phyloP scores from a whole-genome alignment of 306 rosid species.

The Cyamopsis tetragonoloba region DNA sequence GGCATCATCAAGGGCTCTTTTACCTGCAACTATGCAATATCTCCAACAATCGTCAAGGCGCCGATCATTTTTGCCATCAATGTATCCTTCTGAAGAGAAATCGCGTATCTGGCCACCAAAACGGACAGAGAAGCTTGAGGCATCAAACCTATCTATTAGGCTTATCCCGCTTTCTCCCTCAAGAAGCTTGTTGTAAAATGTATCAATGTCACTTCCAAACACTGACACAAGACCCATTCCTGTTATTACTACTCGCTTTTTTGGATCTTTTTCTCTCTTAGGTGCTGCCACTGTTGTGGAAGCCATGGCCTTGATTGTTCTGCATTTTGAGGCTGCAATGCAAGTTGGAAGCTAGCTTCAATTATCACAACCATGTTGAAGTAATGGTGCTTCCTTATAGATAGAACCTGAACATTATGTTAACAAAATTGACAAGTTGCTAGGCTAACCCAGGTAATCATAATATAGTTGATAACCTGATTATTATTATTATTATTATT shows the following conservation, averaged over 20 bases:
- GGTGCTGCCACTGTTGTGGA: slow-evolving; percentile 47
- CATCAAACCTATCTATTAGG: slow-evolving; percentile 60
- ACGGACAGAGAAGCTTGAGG: slow-evolving; percentile 51
- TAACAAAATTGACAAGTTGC: not conserved
- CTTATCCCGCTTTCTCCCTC: slow-evolving; percentile 81
- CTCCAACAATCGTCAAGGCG: slow-evolving; percentile 67
- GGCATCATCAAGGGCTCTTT: slow-evolving; percentile 67
- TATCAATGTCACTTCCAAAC: slow-evolving; percentile 56
- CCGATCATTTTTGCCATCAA: slow-evolving; percentile 52
- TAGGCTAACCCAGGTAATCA: not conserved
- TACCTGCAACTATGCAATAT: slow-evolving; percentile 62
- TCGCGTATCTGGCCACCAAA: slow-evolving; percentile 57
- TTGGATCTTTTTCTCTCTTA: slow-evolving; percentile 63
- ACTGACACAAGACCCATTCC: slow-evolving; percentile 76
- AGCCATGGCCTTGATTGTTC: slow-evolving; percentile 42
- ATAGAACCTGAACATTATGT: not conserved
- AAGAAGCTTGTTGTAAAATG: slow-evolving; percentile 54
- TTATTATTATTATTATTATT: too few species aligned
- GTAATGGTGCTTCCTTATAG: not conserved
- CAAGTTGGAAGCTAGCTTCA: not conserved
- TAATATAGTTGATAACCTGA: not conserved
- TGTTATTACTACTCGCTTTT: slow-evolving; percentile 64
- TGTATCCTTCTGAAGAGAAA: slow-evolving; percentile 56
- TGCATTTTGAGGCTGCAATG: slow-evolving; percentile 42
- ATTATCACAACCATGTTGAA: not conserved